These are phyloP conservation scores for Sabuloglossum arenarium DNA, from an alignment of 495 filamentous ascomycete genomes.

Conservation along the genomic window DNA sequence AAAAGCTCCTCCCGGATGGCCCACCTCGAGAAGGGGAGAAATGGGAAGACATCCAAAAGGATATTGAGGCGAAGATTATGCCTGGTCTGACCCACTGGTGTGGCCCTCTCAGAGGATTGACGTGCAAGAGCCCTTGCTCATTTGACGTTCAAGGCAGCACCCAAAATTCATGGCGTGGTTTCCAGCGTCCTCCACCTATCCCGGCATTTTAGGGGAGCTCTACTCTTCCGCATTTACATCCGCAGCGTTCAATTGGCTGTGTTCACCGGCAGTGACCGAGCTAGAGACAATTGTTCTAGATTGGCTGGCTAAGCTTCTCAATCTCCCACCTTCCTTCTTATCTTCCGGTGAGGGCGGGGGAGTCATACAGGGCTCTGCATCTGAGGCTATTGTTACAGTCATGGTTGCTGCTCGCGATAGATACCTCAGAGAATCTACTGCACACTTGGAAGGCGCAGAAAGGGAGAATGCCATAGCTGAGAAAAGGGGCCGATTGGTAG, in stretches of 20 bases:
- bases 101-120: background rate
- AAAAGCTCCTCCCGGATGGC: constrained; percentile 49
- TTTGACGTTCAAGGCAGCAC: constrained; percentile 31
- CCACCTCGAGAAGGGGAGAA: constrained; percentile 54
- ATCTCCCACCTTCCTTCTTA: constrained; percentile 52
- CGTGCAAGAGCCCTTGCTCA: background rate
- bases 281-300: constrained; percentile 88
- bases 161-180: constrained; percentile 97
- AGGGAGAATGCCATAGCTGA: constrained; percentile 43
- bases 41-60: constrained; percentile 64
- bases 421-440: constrained; percentile 37
- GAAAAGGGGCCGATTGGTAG: constrained; percentile 51
- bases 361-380: constrained; percentile 87
- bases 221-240: constrained; percentile 76
- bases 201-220: constrained; percentile 80
- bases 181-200: constrained; percentile 63
- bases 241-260: constrained; percentile 95
- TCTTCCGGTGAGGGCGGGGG: constrained; percentile 67
- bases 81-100: constrained; percentile 89
- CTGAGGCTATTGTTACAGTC: constrained; percentile 68
- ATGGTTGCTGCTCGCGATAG: constrained; percentile 82
- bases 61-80: constrained; percentile 76
- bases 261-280: constrained; percentile 86
- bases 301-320: constrained; percentile 63
- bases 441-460: constrained; percentile 30